Evolutionary conservation across 371 early-diverging fungal genomes (phyloP), one percentile per base, ranked within the genome.

Genomic region (Mortierella sp.): DNA sequence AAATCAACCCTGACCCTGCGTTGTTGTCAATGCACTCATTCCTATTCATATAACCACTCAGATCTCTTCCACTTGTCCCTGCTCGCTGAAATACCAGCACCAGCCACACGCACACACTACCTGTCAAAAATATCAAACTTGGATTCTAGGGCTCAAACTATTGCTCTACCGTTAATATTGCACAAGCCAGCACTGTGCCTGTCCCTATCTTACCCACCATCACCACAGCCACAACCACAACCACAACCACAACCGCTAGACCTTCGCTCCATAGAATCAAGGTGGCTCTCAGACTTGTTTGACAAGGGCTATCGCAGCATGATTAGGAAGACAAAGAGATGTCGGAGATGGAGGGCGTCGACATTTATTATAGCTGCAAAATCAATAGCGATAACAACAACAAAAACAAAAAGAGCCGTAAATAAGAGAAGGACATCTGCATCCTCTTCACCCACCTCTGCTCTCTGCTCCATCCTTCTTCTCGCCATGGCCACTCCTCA

Each of bases 301-400:
- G 49, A 22, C 28, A 49, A 37, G 22, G 35, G 54, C 30, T 32
- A 30, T 28, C n/a, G 18, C 3, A 47, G 57, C 1, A 64, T 32
- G 49, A n/a, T 9, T 5, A 65, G 55, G 40, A 55, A 39, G 30
- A 52, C 28, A 54, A 65, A 39, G 66, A 52, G 9, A 22, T 54
- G 67, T 61, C 52, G 61, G 63, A 62, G 63, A 37, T 26, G 70
- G 52, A 62, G 43, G 55, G 28, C 24, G 63, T 12, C 22, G 22
- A 54, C 5, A 62, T 11, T 37, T n/a, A 35, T 16, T 14, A 62
- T 20, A 49, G n/a, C 45, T 37, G 43, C 62, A 26, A 30, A 24
- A 40, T n/a, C 64, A 49, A 57, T 28, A 16, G 51, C 52, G 40
- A 43, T 47, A 52, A 16, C 51, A 22, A 24, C 65, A 22, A 26